Base-by-base conservation (phyloP, 2,329 filamentous ascomycete genomes). In the Fusarium irregulare region DNA sequence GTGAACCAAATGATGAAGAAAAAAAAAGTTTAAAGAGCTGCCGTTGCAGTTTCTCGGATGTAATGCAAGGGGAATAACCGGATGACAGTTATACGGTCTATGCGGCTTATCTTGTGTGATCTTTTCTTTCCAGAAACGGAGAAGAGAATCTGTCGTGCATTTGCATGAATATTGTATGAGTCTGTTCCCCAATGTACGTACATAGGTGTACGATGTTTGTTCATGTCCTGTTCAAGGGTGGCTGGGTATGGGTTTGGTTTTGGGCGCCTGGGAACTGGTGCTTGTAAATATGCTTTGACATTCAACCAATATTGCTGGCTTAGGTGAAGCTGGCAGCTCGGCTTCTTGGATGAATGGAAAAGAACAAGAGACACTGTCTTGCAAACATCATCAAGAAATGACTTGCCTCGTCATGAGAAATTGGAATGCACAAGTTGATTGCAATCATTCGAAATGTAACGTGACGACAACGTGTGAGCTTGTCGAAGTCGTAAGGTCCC, bases 1-100 rank as follows among this genome's bases (percentile, higher is more conserved):
- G 76, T 92, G 32, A 70, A 50, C 20, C 27, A 34, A 41, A 32
- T 25, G 23, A 48, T 28, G 8, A 56, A 47, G 7, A 30, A 32
- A 30, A 30, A 30, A 32, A 6, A 12, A 48, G 5, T 37, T 44
- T 21, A 28, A 34, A 34, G 55, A 47, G 23, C 40, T 55, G 40
- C 46, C 54, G 46, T 46, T 32, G 41, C 46, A 68, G 40, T 56
- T 49, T 48, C 32, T 45, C 41, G 58, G 56, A 64, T 57, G 23
- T 56, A 70, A 63, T 59, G 42, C 46, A 59, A 34, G 55, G 55
- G 61, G 55, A 56, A 70, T 60, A 60, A 53, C 57, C 56, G 48
- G 51, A 64, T 62, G 62, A 66, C 46, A 57, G 44, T 56, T 55
- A n/a, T 21, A 60, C 56, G 37, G 68, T 49, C 63, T 37, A 46